Conservation (phyloP, 441 rosid genomes). For the Pelargonium myrrhifolium region DNA sequence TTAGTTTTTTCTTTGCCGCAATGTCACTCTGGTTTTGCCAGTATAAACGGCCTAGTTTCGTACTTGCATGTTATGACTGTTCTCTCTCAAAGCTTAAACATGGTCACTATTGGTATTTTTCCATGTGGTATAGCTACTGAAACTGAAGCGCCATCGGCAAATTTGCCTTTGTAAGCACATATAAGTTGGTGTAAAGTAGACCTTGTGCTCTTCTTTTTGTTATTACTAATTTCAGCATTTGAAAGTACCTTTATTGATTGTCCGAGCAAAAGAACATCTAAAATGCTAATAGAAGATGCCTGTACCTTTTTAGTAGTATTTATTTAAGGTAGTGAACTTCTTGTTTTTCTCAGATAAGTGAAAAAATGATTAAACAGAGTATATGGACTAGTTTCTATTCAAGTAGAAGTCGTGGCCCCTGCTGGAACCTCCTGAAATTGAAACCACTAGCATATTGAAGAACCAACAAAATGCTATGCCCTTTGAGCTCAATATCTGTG, state of each 20-base stretch:
- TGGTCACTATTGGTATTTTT: not conserved
- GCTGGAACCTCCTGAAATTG: not conserved
- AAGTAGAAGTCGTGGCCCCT: not conserved
- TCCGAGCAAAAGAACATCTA: not conserved
- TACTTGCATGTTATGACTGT: not conserved
- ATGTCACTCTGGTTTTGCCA: not conserved
- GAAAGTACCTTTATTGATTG: too few relatives aligned
- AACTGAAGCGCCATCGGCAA: not conserved
- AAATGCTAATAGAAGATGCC: not conserved
- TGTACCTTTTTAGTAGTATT: not conserved
- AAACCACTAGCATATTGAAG: not conserved
- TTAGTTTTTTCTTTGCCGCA: not conserved
- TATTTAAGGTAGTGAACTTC: not conserved
- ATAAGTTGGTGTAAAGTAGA: not conserved
- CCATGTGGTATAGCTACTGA: not conserved
- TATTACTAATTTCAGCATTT: too few relatives aligned
- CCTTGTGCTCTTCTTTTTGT: too few relatives aligned
- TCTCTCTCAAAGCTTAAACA: not conserved
- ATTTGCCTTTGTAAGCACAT: not conserved
- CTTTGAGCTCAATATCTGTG: not conserved
- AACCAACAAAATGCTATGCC: not conserved
- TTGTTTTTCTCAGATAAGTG: not conserved
- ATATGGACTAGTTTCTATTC: not conserved
- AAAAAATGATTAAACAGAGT: not conserved
- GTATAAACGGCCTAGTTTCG: not conserved